Conservation (phyloP, 2,329 filamentous ascomycete genomes). For the Pestalotiopsis sp. region DNA sequence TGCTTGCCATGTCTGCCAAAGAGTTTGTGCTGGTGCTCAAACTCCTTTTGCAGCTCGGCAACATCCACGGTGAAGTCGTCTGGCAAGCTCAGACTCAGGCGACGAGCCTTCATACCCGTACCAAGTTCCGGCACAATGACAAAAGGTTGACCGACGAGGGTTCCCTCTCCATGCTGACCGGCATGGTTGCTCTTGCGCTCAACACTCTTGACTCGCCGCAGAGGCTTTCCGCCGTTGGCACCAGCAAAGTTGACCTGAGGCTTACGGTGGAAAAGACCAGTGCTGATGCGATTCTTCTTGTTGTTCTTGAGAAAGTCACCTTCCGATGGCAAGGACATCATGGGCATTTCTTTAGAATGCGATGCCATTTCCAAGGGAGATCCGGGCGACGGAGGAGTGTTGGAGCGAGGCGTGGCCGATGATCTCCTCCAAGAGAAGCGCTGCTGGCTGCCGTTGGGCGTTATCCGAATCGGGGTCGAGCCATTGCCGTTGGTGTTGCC, state of each 20-base stretch:
- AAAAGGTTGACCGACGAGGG: slow-evolving; percentile 48
- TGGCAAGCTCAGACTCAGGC: slow-evolving; percentile 72
- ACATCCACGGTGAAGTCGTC: slow-evolving; percentile 76
- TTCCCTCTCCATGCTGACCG: slow-evolving; percentile 18
- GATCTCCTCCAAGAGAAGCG: slow-evolving; percentile 36
- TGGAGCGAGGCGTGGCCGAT: slow-evolving; percentile 30
- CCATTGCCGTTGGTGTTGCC: slow-evolving; percentile 25
- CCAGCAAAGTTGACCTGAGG: slow-evolving; percentile 49
- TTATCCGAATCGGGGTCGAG: slow-evolving; percentile 22
- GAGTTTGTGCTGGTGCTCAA: slow-evolving; percentile 70
- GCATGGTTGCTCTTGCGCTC: slow-evolving; percentile 30
- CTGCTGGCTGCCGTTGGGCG: slow-evolving; percentile 23
- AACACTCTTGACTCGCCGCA: slow-evolving; percentile 28
- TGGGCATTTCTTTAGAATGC: slow-evolving; percentile 25
- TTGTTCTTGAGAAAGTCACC: slow-evolving; percentile 47
- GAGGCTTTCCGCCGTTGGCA: slow-evolving; percentile 26
- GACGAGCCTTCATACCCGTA: slow-evolving; percentile 77
- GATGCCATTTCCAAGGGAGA: slow-evolving; percentile 28
- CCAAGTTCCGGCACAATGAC: slow-evolving; percentile 68
- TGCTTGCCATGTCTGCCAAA: slow-evolving; percentile 74
- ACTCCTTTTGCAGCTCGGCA: slow-evolving; percentile 70
- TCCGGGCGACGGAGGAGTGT: slow-evolving; percentile 36
- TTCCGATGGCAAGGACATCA: slow-evolving; percentile 37
- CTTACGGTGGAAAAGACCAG: slow-evolving; percentile 49
- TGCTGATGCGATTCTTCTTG: slow-evolving; percentile 55